Evolutionary conservation across 306 rosid species (phyloP).

Genomic region (Dalbergia cochinchinensis): DNA sequence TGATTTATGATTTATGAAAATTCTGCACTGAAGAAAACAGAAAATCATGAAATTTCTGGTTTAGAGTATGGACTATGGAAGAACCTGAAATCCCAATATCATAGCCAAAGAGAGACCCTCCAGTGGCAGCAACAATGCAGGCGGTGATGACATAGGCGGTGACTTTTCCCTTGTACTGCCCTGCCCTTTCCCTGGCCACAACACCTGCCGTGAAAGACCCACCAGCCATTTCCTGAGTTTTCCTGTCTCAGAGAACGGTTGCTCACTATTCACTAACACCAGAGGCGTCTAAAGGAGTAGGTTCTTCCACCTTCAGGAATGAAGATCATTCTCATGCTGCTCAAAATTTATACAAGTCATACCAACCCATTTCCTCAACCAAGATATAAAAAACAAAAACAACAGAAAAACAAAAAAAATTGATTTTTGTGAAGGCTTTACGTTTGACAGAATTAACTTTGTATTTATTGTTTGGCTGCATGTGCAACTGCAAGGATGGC

Average conservation of each 20-base stretch:
- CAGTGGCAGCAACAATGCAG: conserved; percentile 83
- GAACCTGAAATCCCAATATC: conserved; percentile 96
- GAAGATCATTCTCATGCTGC: conserved; percentile 2
- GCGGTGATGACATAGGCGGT: conserved; percentile 74
- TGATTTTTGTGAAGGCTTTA: background rate
- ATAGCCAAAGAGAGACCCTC: conserved; percentile 93
- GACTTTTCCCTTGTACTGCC: conserved; percentile 71
- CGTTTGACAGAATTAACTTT: background rate
- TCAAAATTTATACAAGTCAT: background rate
- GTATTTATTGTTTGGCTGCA: conserved; percentile 19
- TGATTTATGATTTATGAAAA: background rate
- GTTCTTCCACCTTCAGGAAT: background rate
- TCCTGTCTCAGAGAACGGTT: conserved; percentile 7
- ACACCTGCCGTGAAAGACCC: conserved; percentile 64
- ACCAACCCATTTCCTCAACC: background rate
- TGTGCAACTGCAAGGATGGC: background rate
- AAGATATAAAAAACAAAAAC: background rate
- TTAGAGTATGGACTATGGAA: conserved; percentile 12
- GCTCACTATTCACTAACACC: background rate
- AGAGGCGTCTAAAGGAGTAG: conserved; percentile 7
- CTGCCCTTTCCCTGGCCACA: conserved; percentile 76
- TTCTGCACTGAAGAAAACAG: conserved; percentile 4
- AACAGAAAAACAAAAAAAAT: no score
- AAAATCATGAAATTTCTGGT: background rate
- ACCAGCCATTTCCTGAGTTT: conserved; percentile 68